Evolutionary conservation across 2,329 filamentous ascomycete species (phyloP).

Genomic region (Geosmithia putterillii): DNA sequence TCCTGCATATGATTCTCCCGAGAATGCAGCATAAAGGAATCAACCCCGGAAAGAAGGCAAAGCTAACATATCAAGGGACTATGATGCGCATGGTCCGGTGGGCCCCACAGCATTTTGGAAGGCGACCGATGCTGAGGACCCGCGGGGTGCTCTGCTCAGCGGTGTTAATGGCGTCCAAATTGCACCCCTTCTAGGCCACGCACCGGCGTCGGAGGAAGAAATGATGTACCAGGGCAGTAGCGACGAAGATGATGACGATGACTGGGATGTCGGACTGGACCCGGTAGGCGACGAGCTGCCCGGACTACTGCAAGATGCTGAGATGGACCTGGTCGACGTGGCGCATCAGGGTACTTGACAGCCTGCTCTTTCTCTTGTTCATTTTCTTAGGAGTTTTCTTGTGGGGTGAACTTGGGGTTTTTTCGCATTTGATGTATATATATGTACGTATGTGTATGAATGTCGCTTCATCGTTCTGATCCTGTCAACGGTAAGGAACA

Average conservation of each 20-base stretch:
- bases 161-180: constrained; percentile 7
- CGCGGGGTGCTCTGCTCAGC: constrained; percentile 1
- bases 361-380: neutral
- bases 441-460: too few relatives aligned
- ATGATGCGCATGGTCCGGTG: constrained; percentile 54
- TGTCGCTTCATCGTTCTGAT: too few relatives aligned
- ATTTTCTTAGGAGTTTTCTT: too few relatives aligned
- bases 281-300: constrained; percentile 11
- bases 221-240: constrained; percentile 1
- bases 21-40: too few relatives aligned
- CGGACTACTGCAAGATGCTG: constrained; percentile 11
- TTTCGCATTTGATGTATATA: too few relatives aligned
- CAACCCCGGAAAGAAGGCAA: too few relatives aligned
- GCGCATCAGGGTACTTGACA: neutral
- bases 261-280: constrained; percentile 10
- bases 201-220: constrained; percentile 1
- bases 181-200: neutral
- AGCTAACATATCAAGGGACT: constrained; percentile 33
- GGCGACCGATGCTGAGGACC: constrained; percentile 16
- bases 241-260: constrained; percentile 15
- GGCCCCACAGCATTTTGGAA: constrained; percentile 76
- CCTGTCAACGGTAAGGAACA: too few relatives aligned
- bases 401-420: too few relatives aligned
- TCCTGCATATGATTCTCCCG: neutral
- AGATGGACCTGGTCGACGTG: constrained; percentile 8